Conservation (phyloP, 805 yeast genomes). For the Teunomyces cretensis region DNA sequence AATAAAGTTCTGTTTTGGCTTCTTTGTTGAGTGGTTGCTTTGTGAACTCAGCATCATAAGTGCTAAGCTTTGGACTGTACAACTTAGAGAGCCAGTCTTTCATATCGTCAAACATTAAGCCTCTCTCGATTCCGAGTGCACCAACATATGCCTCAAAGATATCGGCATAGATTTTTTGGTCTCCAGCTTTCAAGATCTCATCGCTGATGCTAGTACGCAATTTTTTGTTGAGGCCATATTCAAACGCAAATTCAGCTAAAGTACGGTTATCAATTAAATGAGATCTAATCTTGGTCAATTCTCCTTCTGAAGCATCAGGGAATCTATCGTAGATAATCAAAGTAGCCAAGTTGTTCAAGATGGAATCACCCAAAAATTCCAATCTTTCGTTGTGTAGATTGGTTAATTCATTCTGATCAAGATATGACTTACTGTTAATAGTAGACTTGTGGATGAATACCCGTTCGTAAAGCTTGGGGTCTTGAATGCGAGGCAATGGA, state of each 20-base stretch:
- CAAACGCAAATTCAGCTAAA: conserved; percentile 64
- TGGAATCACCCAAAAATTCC: conserved; percentile 89
- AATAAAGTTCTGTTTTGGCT: conserved; percentile 78
- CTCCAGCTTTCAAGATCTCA: conserved; percentile 47
- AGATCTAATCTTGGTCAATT: conserved; percentile 67
- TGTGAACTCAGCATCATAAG: conserved; percentile 32
- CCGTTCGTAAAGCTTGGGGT: conserved; percentile 57
- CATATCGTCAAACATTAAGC: conserved; percentile 46
- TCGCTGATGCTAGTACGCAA: conserved; percentile 53
- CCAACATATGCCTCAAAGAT: conserved; percentile 93
- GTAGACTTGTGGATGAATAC: conserved; percentile 83
- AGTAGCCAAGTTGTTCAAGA: conserved; percentile 72
- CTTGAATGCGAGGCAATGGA: conserved; percentile 62
- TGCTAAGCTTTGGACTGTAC: conserved; percentile 44
- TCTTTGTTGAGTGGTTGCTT: conserved; percentile 49
- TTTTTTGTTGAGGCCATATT: conserved; percentile 64
- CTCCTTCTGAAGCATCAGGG: conserved; percentile 79
- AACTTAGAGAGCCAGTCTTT: conserved; percentile 57
- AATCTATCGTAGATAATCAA: conserved; percentile 61
- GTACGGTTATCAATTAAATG: conserved; percentile 71
- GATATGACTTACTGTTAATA: conserved; percentile 55
- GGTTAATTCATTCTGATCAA: conserved; percentile 57
- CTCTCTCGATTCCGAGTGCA: conserved; percentile 65
- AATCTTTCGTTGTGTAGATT: conserved; percentile 78
- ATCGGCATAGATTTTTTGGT: conserved; percentile 78